Conservation (phyloP, 2,329 filamentous ascomycete genomes). For the Penicillium sp. region DNA sequence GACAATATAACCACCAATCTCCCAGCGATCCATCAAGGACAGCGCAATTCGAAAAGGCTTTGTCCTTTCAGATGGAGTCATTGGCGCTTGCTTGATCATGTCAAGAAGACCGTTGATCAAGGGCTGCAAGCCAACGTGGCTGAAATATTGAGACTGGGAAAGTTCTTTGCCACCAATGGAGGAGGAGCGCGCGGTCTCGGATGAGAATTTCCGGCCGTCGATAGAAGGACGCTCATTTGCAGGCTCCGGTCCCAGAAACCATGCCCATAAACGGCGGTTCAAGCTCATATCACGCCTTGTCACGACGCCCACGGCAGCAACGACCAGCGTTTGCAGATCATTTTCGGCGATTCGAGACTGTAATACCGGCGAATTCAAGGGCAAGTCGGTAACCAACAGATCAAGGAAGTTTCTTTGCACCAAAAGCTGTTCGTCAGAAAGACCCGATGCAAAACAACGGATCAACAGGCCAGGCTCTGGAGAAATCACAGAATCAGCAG, state of each 20-base stretch:
- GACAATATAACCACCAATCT: constrained; percentile 87
- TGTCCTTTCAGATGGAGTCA: constrained; percentile 67
- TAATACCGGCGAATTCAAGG: constrained; percentile 78
- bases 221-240: constrained; percentile 36
- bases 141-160: constrained; percentile 78
- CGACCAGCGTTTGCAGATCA: constrained; percentile 79
- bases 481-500: constrained; percentile 54
- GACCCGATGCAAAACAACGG: constrained; percentile 86
- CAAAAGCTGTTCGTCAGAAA: constrained; percentile 82
- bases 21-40: constrained; percentile 97
- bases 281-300: constrained; percentile 93
- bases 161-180: constrained; percentile 45
- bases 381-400: constrained; percentile 84
- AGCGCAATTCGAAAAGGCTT: constrained; percentile 88
- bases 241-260: constrained; percentile 84
- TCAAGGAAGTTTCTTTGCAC: constrained; percentile 95
- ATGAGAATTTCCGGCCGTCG: constrained; percentile 31
- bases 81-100: constrained; percentile 66
- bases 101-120: constrained; percentile 73
- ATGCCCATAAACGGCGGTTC: constrained; percentile 92
- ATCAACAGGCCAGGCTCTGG: constrained; percentile 90
- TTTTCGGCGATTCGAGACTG: constrained; percentile 70
- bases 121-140: constrained; percentile 72
- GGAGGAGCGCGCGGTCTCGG: constrained; percentile 30
- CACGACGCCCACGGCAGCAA: constrained; percentile 84